phyloP scores from a whole-genome alignment of 345 rosid species.

The Eucalyptus leucophloia region DNA sequence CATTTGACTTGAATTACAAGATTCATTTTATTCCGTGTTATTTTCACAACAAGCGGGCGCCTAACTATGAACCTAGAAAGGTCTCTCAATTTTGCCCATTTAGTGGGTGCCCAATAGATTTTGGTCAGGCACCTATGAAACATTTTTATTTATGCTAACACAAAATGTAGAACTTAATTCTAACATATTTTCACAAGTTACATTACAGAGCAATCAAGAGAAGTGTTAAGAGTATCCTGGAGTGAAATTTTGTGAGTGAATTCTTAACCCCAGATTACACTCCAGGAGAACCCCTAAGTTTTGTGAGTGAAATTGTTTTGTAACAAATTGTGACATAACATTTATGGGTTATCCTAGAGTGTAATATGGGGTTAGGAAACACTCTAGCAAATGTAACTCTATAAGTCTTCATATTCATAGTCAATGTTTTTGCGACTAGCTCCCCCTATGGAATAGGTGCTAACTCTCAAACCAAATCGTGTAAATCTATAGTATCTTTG shows the following conservation, averaged over 20 bases:
- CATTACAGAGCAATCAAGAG: not conserved
- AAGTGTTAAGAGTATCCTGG: not conserved
- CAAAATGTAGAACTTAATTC: not conserved
- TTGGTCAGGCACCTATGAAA: not conserved
- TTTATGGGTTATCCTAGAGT: not conserved
- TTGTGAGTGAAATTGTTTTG: not conserved
- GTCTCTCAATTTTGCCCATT: not conserved
- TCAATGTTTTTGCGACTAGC: not conserved
- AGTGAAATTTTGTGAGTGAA: no score
- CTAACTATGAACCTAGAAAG: not conserved
- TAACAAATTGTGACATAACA: not conserved
- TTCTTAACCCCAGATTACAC: no score
- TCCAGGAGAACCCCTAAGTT: not conserved
- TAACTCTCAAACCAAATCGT: rapidly evolving
- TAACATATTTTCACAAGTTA: not conserved
- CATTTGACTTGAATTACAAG: not conserved
- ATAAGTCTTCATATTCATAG: not conserved
- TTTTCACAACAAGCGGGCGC: not conserved
- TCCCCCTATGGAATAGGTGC: not conserved
- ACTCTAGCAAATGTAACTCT: not conserved
- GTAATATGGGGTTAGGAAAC: not conserved
- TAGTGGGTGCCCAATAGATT: not conserved
- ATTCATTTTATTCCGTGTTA: not conserved
- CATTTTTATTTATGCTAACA: not conserved
- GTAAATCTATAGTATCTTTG: not conserved